Evolutionary conservation across 1,284 basidiomycete species (phyloP), one percentile per base, ranked within the genome.

Genomic region (Pyrrhoderma lamaoense): DNA sequence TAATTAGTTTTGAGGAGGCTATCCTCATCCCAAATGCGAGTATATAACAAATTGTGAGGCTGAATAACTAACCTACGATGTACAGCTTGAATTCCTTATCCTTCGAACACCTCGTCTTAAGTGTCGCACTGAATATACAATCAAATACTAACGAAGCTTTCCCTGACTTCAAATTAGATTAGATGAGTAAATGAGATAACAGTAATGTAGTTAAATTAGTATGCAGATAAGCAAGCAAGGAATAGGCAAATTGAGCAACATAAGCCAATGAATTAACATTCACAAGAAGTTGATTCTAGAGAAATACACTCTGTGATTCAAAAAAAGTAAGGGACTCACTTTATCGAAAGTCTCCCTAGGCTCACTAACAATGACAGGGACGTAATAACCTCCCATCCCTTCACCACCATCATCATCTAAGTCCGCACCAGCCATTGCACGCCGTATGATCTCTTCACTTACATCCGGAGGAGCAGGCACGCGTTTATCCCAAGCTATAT

Each of bases 321-420:
- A n/a, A n/a, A n/a, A 31, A 31, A 31, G 5, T 5, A 31, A 31
- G 11, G 5, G 21, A 22, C 48, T 53, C 39, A 84, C 85, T 77
- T 78, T 89, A 66, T 89, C 86, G 22, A 61, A 69, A 56, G 80
- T 84, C 48, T 71, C 63, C 21, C 79, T 70, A 0, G 75, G 75
- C 45, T 82, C 77, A 2, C 84, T 85, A 2, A 87, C 76, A n/a
- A 89, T 67, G 27, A 86, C 74, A 8, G 85, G 85, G 13, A 88
- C 74, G 59, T 77, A 80, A 75, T 79, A 84, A 8, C 38, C 49
- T 13, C 62, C 69, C 11, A 5, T 31, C 27, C 65, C 59, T 34
- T 67, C 65, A 16, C 8, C 21, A 23, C 46, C 27, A 22, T 55
- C 59, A 3, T 67, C 62, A 49, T 72, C 67, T 5, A 67, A 51